Evolutionary conservation across 2,329 filamentous ascomycete species (phyloP), one percentile per base, ranked within the genome.

Genomic region (Botrytis aclada): DNA sequence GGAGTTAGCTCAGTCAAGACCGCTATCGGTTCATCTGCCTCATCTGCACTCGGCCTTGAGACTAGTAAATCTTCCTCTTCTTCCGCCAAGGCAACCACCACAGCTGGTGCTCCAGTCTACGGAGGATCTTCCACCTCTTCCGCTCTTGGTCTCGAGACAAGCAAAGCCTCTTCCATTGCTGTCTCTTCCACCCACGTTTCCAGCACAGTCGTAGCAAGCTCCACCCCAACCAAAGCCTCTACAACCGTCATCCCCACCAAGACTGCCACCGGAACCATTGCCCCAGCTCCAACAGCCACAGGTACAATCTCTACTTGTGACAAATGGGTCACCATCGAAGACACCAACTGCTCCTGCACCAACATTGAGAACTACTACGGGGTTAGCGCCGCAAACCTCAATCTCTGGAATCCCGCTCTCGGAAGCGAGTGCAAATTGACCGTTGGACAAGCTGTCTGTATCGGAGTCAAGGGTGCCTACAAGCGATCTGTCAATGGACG

Each of bases 341-440:
- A 69, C 43, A n/a, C 54, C n/a, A 29, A 3, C 8, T 69, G 54
- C 43, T 62, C 71, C 6, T 72, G 71, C 43, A 41, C 47, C 8
- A 71, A 34, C 32, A 76, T 80, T 43, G 72, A 72, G n/a, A 20
- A 58, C n/a, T 66, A 65, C 20, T 77, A 77, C 45, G 66, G 71
- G 43, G 75, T 80, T 69, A 75, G 74, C 3, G 63, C 79, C 16
- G 72, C 74, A 7, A 70, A 81, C 12, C 74, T 80, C 3, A 62
- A 77, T 32, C 56, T 73, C 64, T 81, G 81, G 81, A 81, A 83
- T 73, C 80, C 81, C 8, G 75, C 75, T 32, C 76, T 81, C 22
- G 76, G 77, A 9, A 70, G 60, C 20, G 74, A 76, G 41, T 82
- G 81, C 72, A 75, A 76, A 16, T 76, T 82, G 29, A 74, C 75